phyloP scores from a whole-genome alignment of 495 filamentous ascomycete genomes.

The Hyaloscypha bicolor region DNA sequence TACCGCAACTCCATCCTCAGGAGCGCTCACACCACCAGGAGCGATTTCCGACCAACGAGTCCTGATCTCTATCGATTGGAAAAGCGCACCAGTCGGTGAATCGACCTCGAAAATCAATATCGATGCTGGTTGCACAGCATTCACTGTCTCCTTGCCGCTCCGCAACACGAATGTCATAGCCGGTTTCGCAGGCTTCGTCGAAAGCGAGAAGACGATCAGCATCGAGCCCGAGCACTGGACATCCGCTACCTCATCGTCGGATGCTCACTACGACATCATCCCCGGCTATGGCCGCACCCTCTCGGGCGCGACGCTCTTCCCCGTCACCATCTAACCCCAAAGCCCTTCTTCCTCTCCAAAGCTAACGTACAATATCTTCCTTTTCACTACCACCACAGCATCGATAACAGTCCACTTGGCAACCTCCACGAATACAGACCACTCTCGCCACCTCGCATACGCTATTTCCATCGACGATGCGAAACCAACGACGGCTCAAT shows the following conservation, averaged over 20 bases:
- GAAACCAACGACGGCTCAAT: slow-evolving; percentile 47
- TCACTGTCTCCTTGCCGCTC: slow-evolving; percentile 42
- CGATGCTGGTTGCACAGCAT: slow-evolving; percentile 44
- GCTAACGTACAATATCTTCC: slow-evolving; percentile 65
- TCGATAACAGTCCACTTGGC: slow-evolving; percentile 64
- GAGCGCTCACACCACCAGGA: slow-evolving; percentile 51
- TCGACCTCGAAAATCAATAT: slow-evolving; percentile 49
- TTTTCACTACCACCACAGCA: slow-evolving; percentile 53
- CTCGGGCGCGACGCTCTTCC: slow-evolving; percentile 57
- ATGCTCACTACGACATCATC: slow-evolving; percentile 53
- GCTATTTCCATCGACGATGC: slow-evolving; percentile 55
- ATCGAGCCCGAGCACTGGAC: slow-evolving; percentile 60
- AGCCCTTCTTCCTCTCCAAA: slow-evolving; percentile 48
- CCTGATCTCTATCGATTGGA: slow-evolving; percentile 63
- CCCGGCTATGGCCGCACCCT: slow-evolving; percentile 57
- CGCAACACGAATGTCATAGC: slow-evolving; percentile 51
- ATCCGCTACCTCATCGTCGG: slow-evolving; percentile 38
- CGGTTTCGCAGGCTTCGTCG: slow-evolving; percentile 66
- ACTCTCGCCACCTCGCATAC: slow-evolving; percentile 59
- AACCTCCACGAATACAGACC: slow-evolving; percentile 63
- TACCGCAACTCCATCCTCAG: slow-evolving; percentile 54
- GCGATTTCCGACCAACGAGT: slow-evolving; percentile 39
- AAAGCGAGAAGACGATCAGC: slow-evolving; percentile 59
- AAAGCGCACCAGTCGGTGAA: slow-evolving; percentile 47
- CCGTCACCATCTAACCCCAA: slow-evolving; percentile 50